Conservation (phyloP, 495 filamentous ascomycete species). For the Hamigera avellanea region DNA sequence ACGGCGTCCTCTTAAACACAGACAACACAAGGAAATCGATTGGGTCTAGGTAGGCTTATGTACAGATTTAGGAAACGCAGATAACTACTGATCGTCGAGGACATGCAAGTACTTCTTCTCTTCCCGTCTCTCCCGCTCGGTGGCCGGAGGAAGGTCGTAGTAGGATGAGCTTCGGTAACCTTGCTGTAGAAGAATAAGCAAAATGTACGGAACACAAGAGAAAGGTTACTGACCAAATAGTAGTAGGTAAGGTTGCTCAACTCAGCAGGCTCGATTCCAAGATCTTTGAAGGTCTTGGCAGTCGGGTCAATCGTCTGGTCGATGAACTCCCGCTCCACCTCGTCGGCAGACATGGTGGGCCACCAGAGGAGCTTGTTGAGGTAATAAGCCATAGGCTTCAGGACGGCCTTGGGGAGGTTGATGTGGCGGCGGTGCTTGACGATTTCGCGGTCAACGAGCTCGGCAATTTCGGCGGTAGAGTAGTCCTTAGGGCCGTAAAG, state of each 20-base stretch:
- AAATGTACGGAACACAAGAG: constrained; percentile 14
- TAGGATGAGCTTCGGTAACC: constrained; percentile 68
- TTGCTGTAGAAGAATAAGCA: constrained; percentile 43
- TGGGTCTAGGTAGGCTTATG: constrained; percentile 29
- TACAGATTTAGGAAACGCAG: constrained; percentile 33
- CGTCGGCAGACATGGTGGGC: constrained; percentile 69
- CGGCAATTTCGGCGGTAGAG: constrained; percentile 73
- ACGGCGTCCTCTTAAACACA: too few species aligned
- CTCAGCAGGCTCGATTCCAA: constrained; percentile 78
- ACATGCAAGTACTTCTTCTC: constrained; percentile 96
- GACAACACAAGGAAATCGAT: constrained; percentile 21
- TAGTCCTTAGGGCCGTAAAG: constrained; percentile 92
- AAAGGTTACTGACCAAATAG: constrained; percentile 64
- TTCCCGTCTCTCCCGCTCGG: constrained; percentile 85
- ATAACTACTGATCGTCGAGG: constrained; percentile 66
- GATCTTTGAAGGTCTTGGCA: constrained; percentile 92
- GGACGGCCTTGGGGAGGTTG: constrained; percentile 72
- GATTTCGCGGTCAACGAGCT: constrained; percentile 85
- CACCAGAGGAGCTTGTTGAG: constrained; percentile 82
- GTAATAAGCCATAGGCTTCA: constrained; percentile 58
- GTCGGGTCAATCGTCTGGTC: constrained; percentile 83
- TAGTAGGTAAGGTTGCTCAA: constrained; percentile 75
- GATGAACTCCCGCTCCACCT: constrained; percentile 87
- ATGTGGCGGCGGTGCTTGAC: constrained; percentile 80
- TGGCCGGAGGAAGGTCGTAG: constrained; percentile 89